Base-by-base conservation (phyloP, 2,329 filamentous ascomycete genomes). In the Phialophora macrospora region DNA sequence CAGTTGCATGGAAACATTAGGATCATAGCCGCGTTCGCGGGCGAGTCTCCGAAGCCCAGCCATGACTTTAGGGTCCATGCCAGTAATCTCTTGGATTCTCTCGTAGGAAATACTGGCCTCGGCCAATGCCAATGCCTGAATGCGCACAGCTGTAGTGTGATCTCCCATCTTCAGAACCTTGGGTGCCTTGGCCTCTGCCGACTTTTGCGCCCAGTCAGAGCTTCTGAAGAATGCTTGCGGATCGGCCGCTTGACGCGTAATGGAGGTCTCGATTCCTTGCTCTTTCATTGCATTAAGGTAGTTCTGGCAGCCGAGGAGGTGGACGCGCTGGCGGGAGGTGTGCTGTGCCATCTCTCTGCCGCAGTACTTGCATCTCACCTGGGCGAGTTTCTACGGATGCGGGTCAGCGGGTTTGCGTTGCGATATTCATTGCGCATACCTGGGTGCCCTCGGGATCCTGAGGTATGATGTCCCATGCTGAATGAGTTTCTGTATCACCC, bases 311-410 rank as follows among this genome's bases (percentile, higher is more conserved):
- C 62, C 56, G 34, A 73, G 70, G 20, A 73, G 69, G 63, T 73
- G 71, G 34, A 70, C 63, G n/a, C 71, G 71, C 58, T 73, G 71
- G 22, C 71, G 71, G 46, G 71, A 73, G 46, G 71, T 73, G 63
- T 73, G 71, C 65, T 72, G 71, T 5, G 71, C 71, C 69, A 72
- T 72, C 48, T 73, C 71, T 44, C 70, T 61, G 64, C 67, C 62
- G 54, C 71, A 73, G 68, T 71, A 72, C 62, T 71, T 72, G 71
- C 71, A 73, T 69, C 71, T 68, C 62, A 72, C 71, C 70, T 73
- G 71, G 44, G 70, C 70, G 14, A 73, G 63, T 59, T 73, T 73
- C 71, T 73, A 55, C 12, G 9, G 6, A 41, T 20, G 30, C 20
- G 22, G 20, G 63, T 68, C 51, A 69, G 56, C 22, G 32, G 44